Percentiles rank a stretch among this genome's conserved stretches.
Conservation (phyloP, 805 yeast species). For the Pichia scutulata region DNA sequence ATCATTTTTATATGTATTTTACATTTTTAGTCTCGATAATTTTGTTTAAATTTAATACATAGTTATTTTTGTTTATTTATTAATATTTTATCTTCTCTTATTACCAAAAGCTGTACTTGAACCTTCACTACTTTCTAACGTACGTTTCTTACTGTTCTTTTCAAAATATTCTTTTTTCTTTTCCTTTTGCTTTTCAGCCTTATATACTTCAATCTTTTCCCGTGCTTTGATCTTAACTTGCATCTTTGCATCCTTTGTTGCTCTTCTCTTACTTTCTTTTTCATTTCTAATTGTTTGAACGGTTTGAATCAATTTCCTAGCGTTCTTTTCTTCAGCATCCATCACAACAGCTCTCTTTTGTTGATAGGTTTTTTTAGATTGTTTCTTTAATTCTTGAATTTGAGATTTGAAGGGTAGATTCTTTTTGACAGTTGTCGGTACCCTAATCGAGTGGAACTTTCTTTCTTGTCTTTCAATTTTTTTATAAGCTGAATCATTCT, state of each 20-base stretch:
- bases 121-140: conserved; percentile 26
- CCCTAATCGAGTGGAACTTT: conserved; percentile 78
- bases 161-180: conserved; percentile 83
- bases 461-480: conserved; percentile 82
- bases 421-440: conserved; percentile 71
- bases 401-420: conserved; percentile 90
- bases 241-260: conserved; percentile 69
- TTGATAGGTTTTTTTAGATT: conserved; percentile 72
- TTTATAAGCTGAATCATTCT: conserved; percentile 42
- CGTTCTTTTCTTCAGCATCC: conserved; percentile 89
- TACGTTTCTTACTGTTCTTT: conserved; percentile 59
- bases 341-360: conserved; percentile 88
- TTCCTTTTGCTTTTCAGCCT: conserved; percentile 69
- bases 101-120: conserved; percentile 23
- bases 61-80: not conserved
- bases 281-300: conserved; percentile 78
- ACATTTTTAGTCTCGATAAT: not conserved
- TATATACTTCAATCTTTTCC: conserved; percentile 65
- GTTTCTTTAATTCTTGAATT: conserved; percentile 81
- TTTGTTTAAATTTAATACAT: not conserved
- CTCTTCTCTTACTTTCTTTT: conserved; percentile 69
- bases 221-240: conserved; percentile 66
- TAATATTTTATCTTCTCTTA: conserved; percentile 15
- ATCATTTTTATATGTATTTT: not conserved
- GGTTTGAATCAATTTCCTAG: conserved; percentile 81